Percentiles rank a stretch among this genome's conserved stretches.
phyloP scores from a whole-genome alignment of 345 rosid species.

The Cardamine resedifolia region DNA sequence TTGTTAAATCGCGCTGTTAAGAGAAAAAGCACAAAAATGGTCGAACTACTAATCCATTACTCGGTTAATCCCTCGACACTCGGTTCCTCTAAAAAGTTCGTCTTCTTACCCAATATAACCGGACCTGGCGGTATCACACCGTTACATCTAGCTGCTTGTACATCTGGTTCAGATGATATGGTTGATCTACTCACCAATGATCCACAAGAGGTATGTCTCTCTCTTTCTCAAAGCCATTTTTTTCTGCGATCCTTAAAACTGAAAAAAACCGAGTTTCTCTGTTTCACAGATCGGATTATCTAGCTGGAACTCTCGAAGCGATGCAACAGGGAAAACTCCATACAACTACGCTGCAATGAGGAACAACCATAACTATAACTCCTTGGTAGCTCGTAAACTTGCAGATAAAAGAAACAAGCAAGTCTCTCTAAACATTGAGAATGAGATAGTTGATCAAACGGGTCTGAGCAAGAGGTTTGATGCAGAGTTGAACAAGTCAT shows the following conservation, averaged over 20 bases:
- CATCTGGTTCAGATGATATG: constrained; percentile 59
- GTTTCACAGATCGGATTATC: constrained; percentile 68
- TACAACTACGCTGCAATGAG: constrained; percentile 59
- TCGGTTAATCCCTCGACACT: constrained; percentile 21
- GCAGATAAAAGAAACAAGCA: constrained; percentile 67
- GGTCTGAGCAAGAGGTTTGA: constrained; percentile 28
- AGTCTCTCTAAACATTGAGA: constrained; percentile 58
- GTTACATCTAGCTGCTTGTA: constrained; percentile 82
- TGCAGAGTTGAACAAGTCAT: constrained; percentile 26
- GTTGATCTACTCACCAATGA: constrained; percentile 82
- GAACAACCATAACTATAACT: constrained; percentile 65
- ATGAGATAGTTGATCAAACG: constrained; percentile 41
- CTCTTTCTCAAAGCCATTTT: background rate
- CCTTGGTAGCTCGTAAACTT: constrained; percentile 62
- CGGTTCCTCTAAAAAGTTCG: constrained; percentile 37
- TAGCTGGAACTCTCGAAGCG: constrained; percentile 66
- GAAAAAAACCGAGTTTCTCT: background rate
- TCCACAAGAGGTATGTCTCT: constrained; percentile 65
- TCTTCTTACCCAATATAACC: constrained; percentile 62
- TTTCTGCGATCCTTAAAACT: background rate
- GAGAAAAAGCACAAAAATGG: constrained; percentile 66
- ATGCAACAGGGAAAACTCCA: constrained; percentile 62
- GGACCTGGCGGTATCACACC: constrained; percentile 87
- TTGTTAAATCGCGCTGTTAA: constrained; percentile 75
- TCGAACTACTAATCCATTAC: constrained; percentile 62